These are phyloP conservation scores for Beauveria sp. DNA, from an alignment of 2,329 filamentous ascomycete genomes.

Conservation along the genomic window DNA sequence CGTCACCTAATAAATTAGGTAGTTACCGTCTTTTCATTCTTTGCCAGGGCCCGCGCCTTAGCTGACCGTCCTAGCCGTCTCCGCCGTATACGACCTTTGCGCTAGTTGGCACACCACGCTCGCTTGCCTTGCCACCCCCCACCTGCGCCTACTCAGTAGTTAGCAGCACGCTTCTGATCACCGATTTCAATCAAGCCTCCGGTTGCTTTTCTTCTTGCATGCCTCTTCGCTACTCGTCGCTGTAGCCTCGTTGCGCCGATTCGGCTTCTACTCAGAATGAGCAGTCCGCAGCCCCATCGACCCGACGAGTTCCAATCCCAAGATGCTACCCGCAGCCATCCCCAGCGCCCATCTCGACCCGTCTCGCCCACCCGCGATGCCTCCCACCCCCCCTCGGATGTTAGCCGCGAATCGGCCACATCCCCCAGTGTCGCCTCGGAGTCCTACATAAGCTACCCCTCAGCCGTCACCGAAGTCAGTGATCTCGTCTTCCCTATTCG, in stretches of 20 bases:
- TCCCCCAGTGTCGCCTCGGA: constrained; percentile 3
- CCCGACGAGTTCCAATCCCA: constrained; percentile 2
- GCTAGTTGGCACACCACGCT: background rate
- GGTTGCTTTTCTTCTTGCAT: background rate
- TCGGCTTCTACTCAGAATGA: background rate
- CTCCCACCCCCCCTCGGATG: background rate
- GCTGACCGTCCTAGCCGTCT: background rate
- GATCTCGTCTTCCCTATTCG: constrained; percentile 75
- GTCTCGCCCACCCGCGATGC: background rate
- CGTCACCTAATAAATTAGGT: background rate
- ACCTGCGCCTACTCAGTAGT: background rate
- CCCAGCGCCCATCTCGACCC: background rate
- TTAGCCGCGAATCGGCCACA: background rate
- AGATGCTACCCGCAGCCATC: background rate
- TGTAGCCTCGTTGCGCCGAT: background rate
- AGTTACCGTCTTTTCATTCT: background rate
- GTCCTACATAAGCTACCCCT: constrained; percentile 18
- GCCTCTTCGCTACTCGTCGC: background rate
- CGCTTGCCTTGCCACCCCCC: background rate
- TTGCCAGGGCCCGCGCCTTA: background rate
- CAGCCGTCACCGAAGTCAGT: constrained; percentile 27
- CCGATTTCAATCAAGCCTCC: background rate
- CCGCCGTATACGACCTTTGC: background rate
- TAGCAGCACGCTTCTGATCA: background rate
- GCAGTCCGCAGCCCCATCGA: background rate